Evolutionary conservation across 1,284 basidiomycete genomes (phyloP).

Genomic region (Microbotryum lychnidis-dioicae): DNA sequence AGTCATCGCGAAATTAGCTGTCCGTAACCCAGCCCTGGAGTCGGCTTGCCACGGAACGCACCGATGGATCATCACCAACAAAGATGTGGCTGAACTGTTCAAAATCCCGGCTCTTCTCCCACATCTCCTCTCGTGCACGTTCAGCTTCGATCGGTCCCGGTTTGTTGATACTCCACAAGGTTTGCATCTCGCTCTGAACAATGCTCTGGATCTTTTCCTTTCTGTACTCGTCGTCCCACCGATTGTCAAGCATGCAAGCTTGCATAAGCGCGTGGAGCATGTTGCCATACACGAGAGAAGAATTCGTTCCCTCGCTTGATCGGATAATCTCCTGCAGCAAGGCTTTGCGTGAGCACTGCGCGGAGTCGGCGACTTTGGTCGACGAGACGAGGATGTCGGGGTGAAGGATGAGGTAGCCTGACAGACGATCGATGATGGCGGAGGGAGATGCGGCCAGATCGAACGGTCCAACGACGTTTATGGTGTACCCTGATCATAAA

Average conservation of each 20-base stretch:
- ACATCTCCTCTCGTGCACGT: conserved; percentile 28
- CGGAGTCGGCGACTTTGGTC: conserved; percentile 71
- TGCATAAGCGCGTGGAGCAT: conserved; percentile 85
- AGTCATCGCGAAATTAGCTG: neutral
- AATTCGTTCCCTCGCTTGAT: conserved; percentile 50
- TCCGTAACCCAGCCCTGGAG: neutral
- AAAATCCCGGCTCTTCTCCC: conserved; percentile 33
- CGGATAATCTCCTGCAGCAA: conserved; percentile 59
- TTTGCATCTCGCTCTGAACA: conserved; percentile 36
- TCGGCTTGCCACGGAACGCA: neutral
- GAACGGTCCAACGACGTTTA: conserved; percentile 57
- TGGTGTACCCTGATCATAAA: conserved; percentile 53
- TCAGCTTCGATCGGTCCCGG: conserved; percentile 9
- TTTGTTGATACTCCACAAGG: conserved; percentile 19
- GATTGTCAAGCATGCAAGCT: conserved; percentile 53
- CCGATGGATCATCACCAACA: conserved; percentile 11
- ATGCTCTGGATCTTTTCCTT: conserved; percentile 52
- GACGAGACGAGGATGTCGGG: conserved; percentile 84
- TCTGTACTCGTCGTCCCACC: conserved; percentile 56
- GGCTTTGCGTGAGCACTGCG: conserved; percentile 72
- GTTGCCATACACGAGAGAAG: conserved; percentile 69
- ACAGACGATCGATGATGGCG: conserved; percentile 53
- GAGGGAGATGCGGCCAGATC: conserved; percentile 32
- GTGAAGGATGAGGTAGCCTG: conserved; percentile 59
- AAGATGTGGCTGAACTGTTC: conserved; percentile 21